These are phyloP conservation scores for Onygenales sp. DNA, from an alignment of 2,329 filamentous ascomycete species.

Conservation along the genomic window DNA sequence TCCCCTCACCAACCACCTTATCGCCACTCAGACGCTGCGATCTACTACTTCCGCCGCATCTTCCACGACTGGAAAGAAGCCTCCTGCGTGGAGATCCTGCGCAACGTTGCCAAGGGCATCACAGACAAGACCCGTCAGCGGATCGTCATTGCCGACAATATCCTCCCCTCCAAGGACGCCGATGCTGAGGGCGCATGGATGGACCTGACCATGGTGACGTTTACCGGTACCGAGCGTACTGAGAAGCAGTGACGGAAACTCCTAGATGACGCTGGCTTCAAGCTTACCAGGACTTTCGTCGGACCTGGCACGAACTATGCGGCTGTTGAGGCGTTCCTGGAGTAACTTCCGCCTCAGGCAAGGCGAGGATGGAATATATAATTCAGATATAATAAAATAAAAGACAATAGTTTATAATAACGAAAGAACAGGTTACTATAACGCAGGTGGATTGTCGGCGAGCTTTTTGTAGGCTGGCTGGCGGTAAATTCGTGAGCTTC, in stretches of 20 bases:
- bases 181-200: conserved; percentile 10
- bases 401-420: too few relatives aligned
- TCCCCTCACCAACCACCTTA: neutral
- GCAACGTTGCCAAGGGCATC: conserved; percentile 12
- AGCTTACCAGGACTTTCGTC: conserved; percentile 3
- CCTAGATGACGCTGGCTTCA: conserved; percentile 12
- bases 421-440: too few relatives aligned
- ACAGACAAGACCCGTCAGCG: conserved; percentile 4
- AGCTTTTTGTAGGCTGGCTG: too few relatives aligned
- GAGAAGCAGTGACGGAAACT: conserved; percentile 13
- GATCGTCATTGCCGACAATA: conserved; percentile 16
- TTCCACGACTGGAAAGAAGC: conserved; percentile 22
- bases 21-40: conserved; percentile 13
- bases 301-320: neutral
- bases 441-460: too few relatives aligned
- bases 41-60: conserved; percentile 23
- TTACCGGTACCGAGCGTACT: conserved; percentile 14
- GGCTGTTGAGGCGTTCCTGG: neutral
- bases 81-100: conserved; percentile 12
- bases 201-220: conserved; percentile 16
- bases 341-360: neutral
- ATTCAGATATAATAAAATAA: too few relatives aligned
- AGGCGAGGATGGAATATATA: too few relatives aligned
- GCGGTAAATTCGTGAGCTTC: too few relatives aligned
- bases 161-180: conserved; percentile 14